A percentile compares a stretch with the other conserved stretches of the same genome.
Evolutionary conservation across 768 basidiomycete species (phyloP).

Genomic region (Suillus spraguei): DNA sequence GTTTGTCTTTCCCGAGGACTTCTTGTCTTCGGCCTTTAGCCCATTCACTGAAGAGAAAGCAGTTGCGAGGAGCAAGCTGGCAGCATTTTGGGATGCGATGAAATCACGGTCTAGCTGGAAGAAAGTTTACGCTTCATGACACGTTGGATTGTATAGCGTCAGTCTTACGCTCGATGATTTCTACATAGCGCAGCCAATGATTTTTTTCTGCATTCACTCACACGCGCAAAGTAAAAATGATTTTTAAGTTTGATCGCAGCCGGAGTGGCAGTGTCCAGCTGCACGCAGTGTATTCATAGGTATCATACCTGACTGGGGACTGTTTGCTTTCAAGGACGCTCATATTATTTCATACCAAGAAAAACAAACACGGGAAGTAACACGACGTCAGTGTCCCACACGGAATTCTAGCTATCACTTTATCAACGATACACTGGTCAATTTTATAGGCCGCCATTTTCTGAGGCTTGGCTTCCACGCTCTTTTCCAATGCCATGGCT

Average conservation of each 20-base stretch:
- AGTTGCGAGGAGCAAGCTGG: constrained; percentile 54
- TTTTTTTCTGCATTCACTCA: neutral
- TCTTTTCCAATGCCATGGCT: constrained; percentile 22
- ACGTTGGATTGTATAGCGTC: too few species aligned
- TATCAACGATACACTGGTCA: neutral
- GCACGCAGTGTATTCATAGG: neutral
- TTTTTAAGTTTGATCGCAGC: neutral
- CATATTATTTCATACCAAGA: constrained; percentile 7
- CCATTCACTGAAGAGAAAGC: constrained; percentile 25
- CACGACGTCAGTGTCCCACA: neutral
- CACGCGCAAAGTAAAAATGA: neutral
- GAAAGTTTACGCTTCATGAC: constrained; percentile 47
- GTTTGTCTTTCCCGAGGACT: constrained; percentile 47
- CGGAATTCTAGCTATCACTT: neutral
- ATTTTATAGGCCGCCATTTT: constrained; percentile 1
- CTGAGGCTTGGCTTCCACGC: constrained; percentile 12
- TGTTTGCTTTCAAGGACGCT: neutral
- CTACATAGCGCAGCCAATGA: neutral
- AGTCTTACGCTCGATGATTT: neutral
- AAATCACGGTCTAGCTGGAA: constrained; percentile 71
- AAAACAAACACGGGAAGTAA: neutral
- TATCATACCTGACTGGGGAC: neutral
- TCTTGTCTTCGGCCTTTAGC: constrained; percentile 21
- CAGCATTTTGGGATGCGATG: constrained; percentile 72
- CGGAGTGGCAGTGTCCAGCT: neutral